Base-by-base conservation (phyloP, 2,329 filamentous ascomycete species). In the Sclerotiophoma versabilis region DNA sequence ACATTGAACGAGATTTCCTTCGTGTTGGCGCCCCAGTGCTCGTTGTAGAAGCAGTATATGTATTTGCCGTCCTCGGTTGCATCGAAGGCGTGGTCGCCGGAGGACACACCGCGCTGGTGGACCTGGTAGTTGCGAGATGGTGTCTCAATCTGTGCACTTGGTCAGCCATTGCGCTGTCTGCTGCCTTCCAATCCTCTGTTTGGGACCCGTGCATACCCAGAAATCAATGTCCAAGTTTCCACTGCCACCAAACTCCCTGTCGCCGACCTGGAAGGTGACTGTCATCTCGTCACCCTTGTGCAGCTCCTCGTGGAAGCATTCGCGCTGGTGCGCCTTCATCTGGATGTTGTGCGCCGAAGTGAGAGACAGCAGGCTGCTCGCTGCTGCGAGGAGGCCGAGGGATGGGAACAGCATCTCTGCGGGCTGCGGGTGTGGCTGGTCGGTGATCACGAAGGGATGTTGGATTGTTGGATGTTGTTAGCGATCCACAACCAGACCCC, bases 1-100 rank as follows among this genome's bases (percentile, higher is more conserved):
- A 99, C 95, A 77, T 99, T 99, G 86, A 99, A 99, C 51, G 92
- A 96, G 48, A 99, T 93, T 77, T 99, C 95, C 80, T 99, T 99
- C 75, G 87, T 96, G 77, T 92, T 92, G 54, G 93, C 92, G 54
- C 91, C 91, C 92, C 93, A 99, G 77, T 95, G 89, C 82, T 98
- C 93, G 79, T 99, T 99, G 79, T 95, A 96, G 81, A 99, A 99
- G 86, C 95, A 99, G 86, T 99, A 99, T 53, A 85, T 82, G 81
- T 90, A 97, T 79, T 90, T 92, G 63, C 95, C 95, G 76, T 99
- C 93, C 72, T 87, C 80, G 67, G 84, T 81, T 45, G 95, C 93
- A 32, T 87, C 89, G 79, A 99, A 98, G 54, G 91, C 91, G 81
- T 96, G 92, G 78, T 98, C 93, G 74, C 95, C 95, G 68, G 90